These are phyloP conservation scores for Aspergillus fumigatiaffinis DNA, from an alignment of 2,329 filamentous ascomycete genomes.

Conservation along the genomic window DNA sequence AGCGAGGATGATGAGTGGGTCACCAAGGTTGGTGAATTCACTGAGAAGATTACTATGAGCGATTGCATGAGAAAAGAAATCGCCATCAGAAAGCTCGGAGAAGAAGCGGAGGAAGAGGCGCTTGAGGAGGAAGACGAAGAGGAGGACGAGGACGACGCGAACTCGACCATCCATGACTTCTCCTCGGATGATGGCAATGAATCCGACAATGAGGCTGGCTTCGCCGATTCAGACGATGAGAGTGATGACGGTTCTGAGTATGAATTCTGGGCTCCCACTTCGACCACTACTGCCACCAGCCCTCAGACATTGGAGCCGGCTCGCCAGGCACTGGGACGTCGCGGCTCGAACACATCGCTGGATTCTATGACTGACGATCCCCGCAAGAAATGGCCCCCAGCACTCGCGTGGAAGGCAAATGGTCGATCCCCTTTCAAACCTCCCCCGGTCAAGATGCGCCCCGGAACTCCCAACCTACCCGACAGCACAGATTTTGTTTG, in stretches of 20 bases:
- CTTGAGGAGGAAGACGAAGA: conserved; percentile 67
- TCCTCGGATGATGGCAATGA: conserved; percentile 65
- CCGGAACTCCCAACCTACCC: conserved; percentile 75
- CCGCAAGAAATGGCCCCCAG: conserved; percentile 27
- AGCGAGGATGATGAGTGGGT: conserved; percentile 90
- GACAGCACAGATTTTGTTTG: conserved; percentile 99
- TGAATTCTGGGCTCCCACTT: conserved; percentile 58
- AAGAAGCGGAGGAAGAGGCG: conserved; percentile 89
- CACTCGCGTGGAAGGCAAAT: conserved; percentile 23
- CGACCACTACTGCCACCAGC: conserved; percentile 49
- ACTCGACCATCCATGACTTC: conserved; percentile 49
- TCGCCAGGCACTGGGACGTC: conserved; percentile 44
- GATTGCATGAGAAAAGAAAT: conserved; percentile 91
- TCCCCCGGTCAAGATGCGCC: conserved; percentile 52
- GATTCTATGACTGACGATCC: conserved; percentile 44
- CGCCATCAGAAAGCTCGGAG: conserved; percentile 75
- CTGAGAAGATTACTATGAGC: conserved; percentile 74
- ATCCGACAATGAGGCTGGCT: conserved; percentile 73
- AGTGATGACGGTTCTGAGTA: conserved; percentile 62
- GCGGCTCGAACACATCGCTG: conserved; percentile 52
- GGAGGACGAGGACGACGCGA: conserved; percentile 47
- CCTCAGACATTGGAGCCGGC: conserved; percentile 49
- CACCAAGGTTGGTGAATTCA: conserved; percentile 61
- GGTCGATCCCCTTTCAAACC: conserved; percentile 39
- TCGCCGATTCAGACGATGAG: conserved; percentile 62